Conservation (phyloP, 805 yeast species). For the Vanderwaltozyma yarrowii region DNA sequence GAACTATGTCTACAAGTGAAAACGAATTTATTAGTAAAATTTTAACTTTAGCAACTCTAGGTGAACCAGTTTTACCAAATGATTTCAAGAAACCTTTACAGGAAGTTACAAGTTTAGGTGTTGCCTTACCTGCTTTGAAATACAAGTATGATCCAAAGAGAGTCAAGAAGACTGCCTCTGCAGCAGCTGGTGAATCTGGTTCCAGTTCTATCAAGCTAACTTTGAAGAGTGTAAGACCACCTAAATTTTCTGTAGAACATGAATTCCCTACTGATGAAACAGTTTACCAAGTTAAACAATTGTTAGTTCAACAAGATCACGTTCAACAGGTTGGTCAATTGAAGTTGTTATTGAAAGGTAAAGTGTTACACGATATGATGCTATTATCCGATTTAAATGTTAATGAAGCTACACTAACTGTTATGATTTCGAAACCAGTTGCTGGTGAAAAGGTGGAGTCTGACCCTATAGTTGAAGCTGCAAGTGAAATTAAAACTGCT, state of each 20-base stretch:
- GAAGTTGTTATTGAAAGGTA: constrained; percentile 49
- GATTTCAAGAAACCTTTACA: constrained; percentile 24
- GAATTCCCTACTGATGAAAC: constrained; percentile 23
- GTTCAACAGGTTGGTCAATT: constrained; percentile 33
- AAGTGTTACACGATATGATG: constrained; percentile 46
- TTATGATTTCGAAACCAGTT: constrained; percentile 31
- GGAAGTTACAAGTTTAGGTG: constrained; percentile 32
- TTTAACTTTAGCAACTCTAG: constrained; percentile 37
- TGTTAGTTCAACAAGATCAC: constrained; percentile 19
- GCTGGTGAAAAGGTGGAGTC: neutral
- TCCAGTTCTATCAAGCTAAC: constrained; percentile 16
- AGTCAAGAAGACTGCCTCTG: constrained; percentile 3
- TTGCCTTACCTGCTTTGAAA: constrained; percentile 39
- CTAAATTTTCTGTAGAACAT: constrained; percentile 42
- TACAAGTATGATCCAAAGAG: constrained; percentile 29
- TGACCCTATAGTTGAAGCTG: constrained; percentile 2
- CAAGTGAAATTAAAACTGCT: constrained; percentile 4
- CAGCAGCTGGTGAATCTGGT: neutral
- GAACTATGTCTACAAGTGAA: constrained; percentile 17
- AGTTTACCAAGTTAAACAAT: constrained; percentile 27
- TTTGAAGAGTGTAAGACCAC: constrained; percentile 63
- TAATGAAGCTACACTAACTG: constrained; percentile 32
- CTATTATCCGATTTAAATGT: constrained; percentile 26
- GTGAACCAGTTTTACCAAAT: constrained; percentile 26
- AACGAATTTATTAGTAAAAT: constrained; percentile 40